Conservation (phyloP, 2,329 filamentous ascomycete genomes). For the Nannizzia gypsea region DNA sequence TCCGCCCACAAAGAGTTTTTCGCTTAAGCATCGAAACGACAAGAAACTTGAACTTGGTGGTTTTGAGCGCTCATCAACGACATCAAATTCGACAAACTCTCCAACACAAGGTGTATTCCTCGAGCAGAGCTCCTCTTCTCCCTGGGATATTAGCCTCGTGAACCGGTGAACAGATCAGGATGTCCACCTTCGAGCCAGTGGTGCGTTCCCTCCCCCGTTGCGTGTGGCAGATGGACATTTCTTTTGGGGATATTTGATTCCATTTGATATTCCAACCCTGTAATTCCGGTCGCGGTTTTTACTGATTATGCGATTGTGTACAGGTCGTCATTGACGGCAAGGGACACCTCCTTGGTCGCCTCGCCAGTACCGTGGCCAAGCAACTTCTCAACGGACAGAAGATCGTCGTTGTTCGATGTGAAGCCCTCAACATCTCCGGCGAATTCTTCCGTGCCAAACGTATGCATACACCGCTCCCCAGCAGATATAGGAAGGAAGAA, state of each 20-base stretch:
- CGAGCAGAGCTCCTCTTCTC: conserved; percentile 31
- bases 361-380: conserved; percentile 97
- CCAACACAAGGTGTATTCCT: conserved; percentile 32
- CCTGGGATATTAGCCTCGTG: conserved; percentile 31
- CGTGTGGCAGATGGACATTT: background rate
- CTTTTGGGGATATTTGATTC: too few species aligned
- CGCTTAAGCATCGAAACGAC: conserved; percentile 16
- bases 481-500: background rate
- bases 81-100: conserved; percentile 34
- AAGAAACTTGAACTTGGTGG: conserved; percentile 29
- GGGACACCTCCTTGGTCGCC: conserved; percentile 98
- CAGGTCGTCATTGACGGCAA: conserved; percentile 99
- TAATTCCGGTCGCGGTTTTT: conserved; percentile 14
- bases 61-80: conserved; percentile 35
- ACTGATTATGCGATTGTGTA: conserved; percentile 30
- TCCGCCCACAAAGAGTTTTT: conserved; percentile 10
- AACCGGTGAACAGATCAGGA: conserved; percentile 40
- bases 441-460: conserved; percentile 99
- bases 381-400: conserved; percentile 98
- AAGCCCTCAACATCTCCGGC: conserved; percentile 99
- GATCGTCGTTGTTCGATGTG: conserved; percentile 97
- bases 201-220: conserved; percentile 36
- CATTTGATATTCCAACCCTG: background rate
- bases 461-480: conserved; percentile 46
- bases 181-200: conserved; percentile 56